These are phyloP conservation scores for Helicostylum pulchrum DNA, from an alignment of 192 early-diverging fungal genomes.

Conservation along the genomic window DNA sequence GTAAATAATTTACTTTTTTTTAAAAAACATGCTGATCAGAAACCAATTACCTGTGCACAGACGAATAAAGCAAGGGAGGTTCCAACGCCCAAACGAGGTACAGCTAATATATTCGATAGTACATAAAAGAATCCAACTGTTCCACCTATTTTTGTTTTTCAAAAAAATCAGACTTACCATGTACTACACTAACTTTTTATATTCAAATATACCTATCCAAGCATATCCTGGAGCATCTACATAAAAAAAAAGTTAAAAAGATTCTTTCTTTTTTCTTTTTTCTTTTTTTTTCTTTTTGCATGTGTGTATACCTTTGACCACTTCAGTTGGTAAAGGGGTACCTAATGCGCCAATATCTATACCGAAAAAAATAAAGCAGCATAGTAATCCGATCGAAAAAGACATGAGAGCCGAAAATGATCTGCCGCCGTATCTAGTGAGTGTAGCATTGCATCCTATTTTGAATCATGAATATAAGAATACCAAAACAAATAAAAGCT, in stretches of 20 bases:
- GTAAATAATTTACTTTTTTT: neutral
- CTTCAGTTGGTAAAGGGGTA: slow-evolving; percentile 16
- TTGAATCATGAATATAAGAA: neutral
- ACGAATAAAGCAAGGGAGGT: slow-evolving; percentile 48
- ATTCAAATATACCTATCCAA: slow-evolving; percentile 25
- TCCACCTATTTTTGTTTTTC: slow-evolving; percentile 34
- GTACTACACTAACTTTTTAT: neutral
- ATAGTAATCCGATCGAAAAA: slow-evolving; percentile 13
- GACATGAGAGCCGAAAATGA: slow-evolving; percentile 26
- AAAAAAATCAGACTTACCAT: neutral
- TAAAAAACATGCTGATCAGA: neutral
- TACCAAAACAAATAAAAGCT: neutral
- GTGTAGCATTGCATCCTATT: slow-evolving; percentile 23
- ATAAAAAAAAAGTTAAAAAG: neutral
- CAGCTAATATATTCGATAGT: slow-evolving; percentile 44
- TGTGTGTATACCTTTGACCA: slow-evolving; percentile 11
- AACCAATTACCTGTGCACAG: slow-evolving; percentile 37
- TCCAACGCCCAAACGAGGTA: slow-evolving; percentile 48
- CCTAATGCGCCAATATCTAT: slow-evolving; percentile 19
- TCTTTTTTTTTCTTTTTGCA: neutral
- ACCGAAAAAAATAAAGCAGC: slow-evolving; percentile 24
- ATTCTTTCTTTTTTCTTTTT: too few relatives aligned
- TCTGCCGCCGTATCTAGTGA: slow-evolving; percentile 24
- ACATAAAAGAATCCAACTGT: slow-evolving; percentile 47
- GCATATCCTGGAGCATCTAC: slow-evolving; percentile 44